phyloP scores from a whole-genome alignment of 306 rosid genomes.

The Cicer chorassanicum region DNA sequence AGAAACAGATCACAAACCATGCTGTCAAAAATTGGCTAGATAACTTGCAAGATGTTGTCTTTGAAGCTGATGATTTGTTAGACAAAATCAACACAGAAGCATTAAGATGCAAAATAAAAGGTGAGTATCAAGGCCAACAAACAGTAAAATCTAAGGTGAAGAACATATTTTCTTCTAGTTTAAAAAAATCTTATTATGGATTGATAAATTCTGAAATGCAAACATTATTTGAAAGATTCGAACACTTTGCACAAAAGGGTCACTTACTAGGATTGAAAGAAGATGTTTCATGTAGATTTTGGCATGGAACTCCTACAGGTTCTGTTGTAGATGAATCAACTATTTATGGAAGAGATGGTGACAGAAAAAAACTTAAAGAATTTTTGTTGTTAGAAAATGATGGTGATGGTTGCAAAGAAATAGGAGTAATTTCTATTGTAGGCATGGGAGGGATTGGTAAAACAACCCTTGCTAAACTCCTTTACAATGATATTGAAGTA shows the following conservation, averaged over 20 bases:
- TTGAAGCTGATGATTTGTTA: constrained; percentile 22
- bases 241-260: constrained; percentile 47
- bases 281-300: constrained; percentile 27
- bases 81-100: constrained; percentile 34
- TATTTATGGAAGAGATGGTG: constrained; percentile 45
- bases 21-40: constrained; percentile 40
- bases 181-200: constrained; percentile 40
- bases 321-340: constrained; percentile 54
- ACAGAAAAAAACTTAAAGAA: constrained; percentile 43
- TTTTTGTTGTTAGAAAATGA: constrained; percentile 15
- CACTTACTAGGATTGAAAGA: constrained; percentile 48
- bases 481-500: constrained; percentile 36
- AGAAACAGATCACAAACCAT: constrained; percentile 28
- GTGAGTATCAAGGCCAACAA: constrained; percentile 11
- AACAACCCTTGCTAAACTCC: constrained; percentile 49
- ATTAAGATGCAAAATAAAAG: constrained; percentile 18
- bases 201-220: constrained; percentile 42
- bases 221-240: constrained; percentile 41
- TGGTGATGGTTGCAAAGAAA: neutral
- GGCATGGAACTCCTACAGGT: constrained; percentile 36
- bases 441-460: constrained; percentile 45
- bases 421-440: constrained; percentile 25
- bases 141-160: constrained; percentile 42
- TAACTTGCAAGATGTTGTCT: constrained; percentile 28
- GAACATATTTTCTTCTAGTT: constrained; percentile 39